Base-by-base conservation (phyloP, 352 stramenopile genomes). In the Phytopythium ostracodes region DNA sequence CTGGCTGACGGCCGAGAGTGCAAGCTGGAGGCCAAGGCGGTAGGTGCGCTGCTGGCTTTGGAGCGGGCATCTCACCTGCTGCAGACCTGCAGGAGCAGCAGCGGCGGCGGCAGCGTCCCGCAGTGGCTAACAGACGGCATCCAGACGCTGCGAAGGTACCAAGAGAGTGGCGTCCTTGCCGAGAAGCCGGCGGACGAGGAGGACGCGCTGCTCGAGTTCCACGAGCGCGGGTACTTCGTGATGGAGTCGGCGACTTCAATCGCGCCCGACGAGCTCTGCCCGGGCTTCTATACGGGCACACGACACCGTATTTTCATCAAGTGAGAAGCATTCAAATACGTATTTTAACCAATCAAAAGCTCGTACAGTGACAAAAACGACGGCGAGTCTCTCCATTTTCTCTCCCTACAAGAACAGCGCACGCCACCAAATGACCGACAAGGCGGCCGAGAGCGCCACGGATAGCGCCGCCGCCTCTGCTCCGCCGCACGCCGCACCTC, bases 221-320 rank as follows among this genome's bases (percentile, higher is more conserved):
- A 85, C 25, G 76, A 89, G 27, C 70, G 72, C 24, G 83, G 74
- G 52, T 82, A 81, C 56, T 89, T 87, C 54, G 86, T 78, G 14
- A 70, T 88, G 33, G 81, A 89, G 56, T 84, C 73, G 27, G 56
- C 81, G 27, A 85, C 81, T 9, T 43, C 68, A n/a, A 77, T 85
- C 25, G 38, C 61, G 2, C 77, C 81, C 11, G 79, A 89, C 38
- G 71, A 73, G 27, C 60, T 90, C 44, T 90, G 81, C 54, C 77
- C 71, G 11, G 33, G 68, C 18, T 90, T 90, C 53, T 88, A 84
- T 47, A 24, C 24, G 18, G 35, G 25, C 27, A 12, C 18, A n/a
- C 24, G 40, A 47, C 40, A 24, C 1, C 24, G 22, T 8, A 49
- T 43, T 43, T 43, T 43, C 36, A 43, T 18, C 38, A 12, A 43